Evolutionary conservation across 2,329 filamentous ascomycete genomes (phyloP).

Genomic region (Phoma sp.): DNA sequence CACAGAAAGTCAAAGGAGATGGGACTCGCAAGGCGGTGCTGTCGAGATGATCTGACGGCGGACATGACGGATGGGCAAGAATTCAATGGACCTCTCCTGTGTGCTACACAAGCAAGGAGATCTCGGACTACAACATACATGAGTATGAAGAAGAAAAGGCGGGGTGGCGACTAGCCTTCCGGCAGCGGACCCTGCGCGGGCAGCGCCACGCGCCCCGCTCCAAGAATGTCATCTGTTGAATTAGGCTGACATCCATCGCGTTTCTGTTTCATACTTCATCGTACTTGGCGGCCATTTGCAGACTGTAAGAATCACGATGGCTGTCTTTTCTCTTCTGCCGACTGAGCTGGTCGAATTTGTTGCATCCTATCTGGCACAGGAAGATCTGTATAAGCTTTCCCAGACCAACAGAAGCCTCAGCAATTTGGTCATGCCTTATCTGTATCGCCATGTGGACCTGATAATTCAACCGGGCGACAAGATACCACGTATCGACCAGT

Average conservation of each 20-base stretch:
- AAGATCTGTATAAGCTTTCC: conserved; percentile 24
- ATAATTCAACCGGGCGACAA: conserved; percentile 21
- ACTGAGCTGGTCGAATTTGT: conserved; percentile 35
- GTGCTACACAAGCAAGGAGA: no score
- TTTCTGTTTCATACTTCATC: neutral
- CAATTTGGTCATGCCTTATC: conserved; percentile 20
- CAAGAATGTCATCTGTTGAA: neutral
- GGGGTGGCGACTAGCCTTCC: no score
- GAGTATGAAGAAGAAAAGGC: no score
- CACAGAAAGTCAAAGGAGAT: no score
- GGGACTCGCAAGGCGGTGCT: no score
- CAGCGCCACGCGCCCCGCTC: neutral
- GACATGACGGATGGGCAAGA: no score
- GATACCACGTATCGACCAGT: conserved; percentile 33
- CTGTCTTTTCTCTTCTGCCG: conserved; percentile 26
- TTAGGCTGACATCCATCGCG: neutral
- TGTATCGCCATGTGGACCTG: conserved; percentile 36
- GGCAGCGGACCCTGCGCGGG: no score
- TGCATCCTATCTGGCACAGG: conserved; percentile 24
- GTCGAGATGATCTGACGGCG: no score
- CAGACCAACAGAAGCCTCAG: conserved; percentile 21
- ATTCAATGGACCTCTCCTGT: no score
- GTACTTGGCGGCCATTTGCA: neutral
- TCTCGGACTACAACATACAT: no score
- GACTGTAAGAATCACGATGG: conserved; percentile 17